Evolutionary conservation across 1,284 basidiomycete genomes (phyloP).

Genomic region (Thecaphora frezii): DNA sequence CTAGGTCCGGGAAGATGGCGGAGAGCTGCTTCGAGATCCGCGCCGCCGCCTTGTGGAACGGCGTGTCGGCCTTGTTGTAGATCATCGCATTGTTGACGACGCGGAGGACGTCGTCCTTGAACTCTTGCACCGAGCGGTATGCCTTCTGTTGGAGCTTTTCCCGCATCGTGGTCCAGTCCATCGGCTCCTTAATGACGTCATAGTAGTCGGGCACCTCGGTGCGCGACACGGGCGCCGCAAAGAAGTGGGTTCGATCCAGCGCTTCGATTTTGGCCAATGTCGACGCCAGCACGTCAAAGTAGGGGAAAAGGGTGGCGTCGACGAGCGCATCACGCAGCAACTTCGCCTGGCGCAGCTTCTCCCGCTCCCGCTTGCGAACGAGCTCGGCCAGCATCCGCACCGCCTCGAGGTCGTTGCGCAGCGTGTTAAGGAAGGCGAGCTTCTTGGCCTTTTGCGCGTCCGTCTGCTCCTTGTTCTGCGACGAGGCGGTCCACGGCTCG

Average conservation of each 20-base stretch:
- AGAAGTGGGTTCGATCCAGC: constrained; percentile 43
- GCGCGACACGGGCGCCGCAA: constrained; percentile 62
- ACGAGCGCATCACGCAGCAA: constrained; percentile 72
- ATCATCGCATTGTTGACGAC: constrained; percentile 82
- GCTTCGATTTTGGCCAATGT: constrained; percentile 18
- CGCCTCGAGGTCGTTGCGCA: constrained; percentile 76
- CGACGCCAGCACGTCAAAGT: constrained; percentile 19
- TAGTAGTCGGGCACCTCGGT: constrained; percentile 87
- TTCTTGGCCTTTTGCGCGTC: constrained; percentile 71
- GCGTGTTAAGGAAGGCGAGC: constrained; percentile 66
- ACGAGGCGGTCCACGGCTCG: constrained; percentile 91
- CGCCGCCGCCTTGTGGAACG: constrained; percentile 73
- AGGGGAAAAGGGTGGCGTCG: constrained; percentile 27
- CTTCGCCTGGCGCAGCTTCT: constrained; percentile 76
- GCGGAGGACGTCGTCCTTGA: constrained; percentile 81
- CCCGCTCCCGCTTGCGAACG: constrained; percentile 77
- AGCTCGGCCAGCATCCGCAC: constrained; percentile 74
- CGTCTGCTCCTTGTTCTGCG: constrained; percentile 67
- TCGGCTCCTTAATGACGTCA: constrained; percentile 80
- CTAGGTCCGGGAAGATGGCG: constrained; percentile 64
- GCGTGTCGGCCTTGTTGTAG: constrained; percentile 79
- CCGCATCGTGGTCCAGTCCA: constrained; percentile 80
- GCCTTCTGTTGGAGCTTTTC: constrained; percentile 68
- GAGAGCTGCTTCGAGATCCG: constrained; percentile 69
- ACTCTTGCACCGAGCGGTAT: constrained; percentile 74